These are phyloP conservation scores for Leccinellum albellum DNA, from an alignment of 768 basidiomycete species.

Conservation along the genomic window DNA sequence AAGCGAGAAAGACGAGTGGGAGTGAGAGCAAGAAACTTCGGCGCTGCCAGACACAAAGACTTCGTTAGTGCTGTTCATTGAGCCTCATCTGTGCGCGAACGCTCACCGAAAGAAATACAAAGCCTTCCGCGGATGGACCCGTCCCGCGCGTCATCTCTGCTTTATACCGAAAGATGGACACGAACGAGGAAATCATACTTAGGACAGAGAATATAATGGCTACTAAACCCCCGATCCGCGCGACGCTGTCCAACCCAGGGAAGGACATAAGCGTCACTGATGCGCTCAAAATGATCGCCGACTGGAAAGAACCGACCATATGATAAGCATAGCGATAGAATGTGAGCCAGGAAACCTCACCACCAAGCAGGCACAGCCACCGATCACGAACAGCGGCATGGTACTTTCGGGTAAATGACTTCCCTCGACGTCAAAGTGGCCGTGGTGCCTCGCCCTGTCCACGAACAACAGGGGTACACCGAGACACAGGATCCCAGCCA, in stretches of 20 bases:
- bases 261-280: conserved; percentile 80
- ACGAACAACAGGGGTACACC: conserved; percentile 79
- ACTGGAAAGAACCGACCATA: conserved; percentile 38
- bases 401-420: conserved; percentile 44
- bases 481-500: conserved; percentile 63
- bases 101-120: conserved; percentile 51
- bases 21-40: conserved; percentile 62
- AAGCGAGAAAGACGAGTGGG: conserved; percentile 70
- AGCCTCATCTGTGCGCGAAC: background rate
- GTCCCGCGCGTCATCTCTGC: conserved; percentile 54
- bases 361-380: conserved; percentile 62
- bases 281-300: conserved; percentile 75
- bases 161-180: conserved; percentile 69
- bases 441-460: conserved; percentile 43
- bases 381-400: conserved; percentile 58
- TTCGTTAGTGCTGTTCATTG: background rate
- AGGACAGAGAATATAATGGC: conserved; percentile 66
- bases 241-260: conserved; percentile 63
- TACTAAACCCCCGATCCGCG: conserved; percentile 62
- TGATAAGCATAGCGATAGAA: conserved; percentile 1
- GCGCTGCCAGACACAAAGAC: conserved; percentile 29
- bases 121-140: conserved; percentile 46
- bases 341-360: conserved; percentile 37
- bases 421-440: conserved; percentile 54
- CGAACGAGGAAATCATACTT: conserved; percentile 64